phyloP scores from a whole-genome alignment of 2,329 filamentous ascomycete species.

The Ophiostoma sp. region DNA sequence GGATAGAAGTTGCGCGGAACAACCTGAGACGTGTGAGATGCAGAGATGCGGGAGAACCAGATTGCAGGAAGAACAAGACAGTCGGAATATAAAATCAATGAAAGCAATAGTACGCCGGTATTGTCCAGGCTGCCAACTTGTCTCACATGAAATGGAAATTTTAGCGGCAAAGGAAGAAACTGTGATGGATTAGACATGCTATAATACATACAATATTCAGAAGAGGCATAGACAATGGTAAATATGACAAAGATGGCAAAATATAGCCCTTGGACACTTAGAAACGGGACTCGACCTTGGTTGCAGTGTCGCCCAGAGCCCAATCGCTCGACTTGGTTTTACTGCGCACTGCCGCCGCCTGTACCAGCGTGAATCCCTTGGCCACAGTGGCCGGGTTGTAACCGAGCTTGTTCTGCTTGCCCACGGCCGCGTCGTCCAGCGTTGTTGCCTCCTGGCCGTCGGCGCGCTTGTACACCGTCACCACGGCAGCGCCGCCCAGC shows the following conservation, averaged over 20 bases:
- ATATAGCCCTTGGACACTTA: slow-evolving; percentile 23
- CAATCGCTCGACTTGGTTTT: slow-evolving; percentile 60
- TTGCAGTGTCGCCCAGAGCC: slow-evolving; percentile 70
- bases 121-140: background rate
- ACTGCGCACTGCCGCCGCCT: slow-evolving; percentile 67
- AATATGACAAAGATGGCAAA: background rate
- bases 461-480: slow-evolving; percentile 80
- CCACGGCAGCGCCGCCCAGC: slow-evolving; percentile 82
- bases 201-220: background rate
- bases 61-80: slow-evolving; percentile 2
- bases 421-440: slow-evolving; percentile 60
- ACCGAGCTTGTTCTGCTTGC: slow-evolving; percentile 62
- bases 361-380: slow-evolving; percentile 76
- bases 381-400: slow-evolving; percentile 92
- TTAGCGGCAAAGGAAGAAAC: background rate
- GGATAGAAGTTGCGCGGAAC: slow-evolving; percentile 31
- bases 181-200: background rate
- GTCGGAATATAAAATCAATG: background rate
- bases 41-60: background rate
- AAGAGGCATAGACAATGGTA: background rate
- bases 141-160: too few species aligned
- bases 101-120: background rate
- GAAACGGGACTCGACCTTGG: slow-evolving; percentile 58
- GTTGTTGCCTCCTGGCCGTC: slow-evolving; percentile 63
- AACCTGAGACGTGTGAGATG: slow-evolving; percentile 24